Percentiles rank a stretch among this genome's conserved stretches.
These are phyloP conservation scores for Cicer chorassanicum DNA, from an alignment of 306 rosid genomes.

Conservation along the genomic window DNA sequence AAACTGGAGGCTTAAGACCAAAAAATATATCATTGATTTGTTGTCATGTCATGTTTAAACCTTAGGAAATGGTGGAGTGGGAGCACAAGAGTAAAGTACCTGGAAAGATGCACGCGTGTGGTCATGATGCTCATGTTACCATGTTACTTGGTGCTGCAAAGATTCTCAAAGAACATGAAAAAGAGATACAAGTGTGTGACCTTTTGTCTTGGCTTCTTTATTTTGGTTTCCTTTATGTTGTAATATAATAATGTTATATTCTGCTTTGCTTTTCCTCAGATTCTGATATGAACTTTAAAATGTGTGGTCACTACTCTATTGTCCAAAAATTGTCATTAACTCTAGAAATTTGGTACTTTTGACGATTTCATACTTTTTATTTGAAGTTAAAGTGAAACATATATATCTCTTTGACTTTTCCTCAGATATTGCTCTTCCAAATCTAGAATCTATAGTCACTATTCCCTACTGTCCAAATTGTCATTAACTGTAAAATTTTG, in stretches of 20 bases:
- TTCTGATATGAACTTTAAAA: constrained; percentile 13
- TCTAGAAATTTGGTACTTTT: constrained; percentile 11
- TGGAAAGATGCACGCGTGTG: constrained; percentile 97
- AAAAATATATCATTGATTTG: not conserved
- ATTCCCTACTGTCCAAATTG: not conserved
- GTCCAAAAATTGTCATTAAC: constrained; percentile 10
- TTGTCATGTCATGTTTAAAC: not conserved
- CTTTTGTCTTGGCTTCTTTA: constrained; percentile 20
- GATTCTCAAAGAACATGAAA: constrained; percentile 78
- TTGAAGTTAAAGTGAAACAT: not conserved
- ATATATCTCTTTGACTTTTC: no score
- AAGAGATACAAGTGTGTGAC: constrained; percentile 69
- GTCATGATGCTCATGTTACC: constrained; percentile 91
- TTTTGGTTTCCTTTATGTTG: not conserved
- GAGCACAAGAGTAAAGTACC: constrained; percentile 80
- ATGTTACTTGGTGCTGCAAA: constrained; percentile 94
- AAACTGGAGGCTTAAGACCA: no score
- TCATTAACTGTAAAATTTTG: not conserved
- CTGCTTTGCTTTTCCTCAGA: not conserved
- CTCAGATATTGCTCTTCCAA: no score
- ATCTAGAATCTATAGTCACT: no score
- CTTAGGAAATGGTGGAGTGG: constrained; percentile 95
- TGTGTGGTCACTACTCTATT: not conserved
- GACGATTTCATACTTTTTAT: not conserved
- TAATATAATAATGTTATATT: constrained; percentile 4